Evolutionary conservation across 352 stramenopile genomes (phyloP).

Genomic region (Thalassiosira hispida): DNA sequence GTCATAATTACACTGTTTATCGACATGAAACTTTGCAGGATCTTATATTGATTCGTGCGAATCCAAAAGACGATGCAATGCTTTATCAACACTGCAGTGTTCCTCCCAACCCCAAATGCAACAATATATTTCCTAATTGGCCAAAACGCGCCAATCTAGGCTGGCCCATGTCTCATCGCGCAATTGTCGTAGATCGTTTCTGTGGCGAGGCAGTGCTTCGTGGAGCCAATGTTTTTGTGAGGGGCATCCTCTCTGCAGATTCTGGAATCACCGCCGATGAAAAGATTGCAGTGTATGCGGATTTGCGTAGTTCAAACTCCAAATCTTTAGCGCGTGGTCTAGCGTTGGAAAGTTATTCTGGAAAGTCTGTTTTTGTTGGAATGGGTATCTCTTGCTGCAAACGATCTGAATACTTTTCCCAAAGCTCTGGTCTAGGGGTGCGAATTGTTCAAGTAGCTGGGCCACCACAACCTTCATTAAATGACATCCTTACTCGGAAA

Average conservation of each 20-base stretch:
- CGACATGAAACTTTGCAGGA: constrained; percentile 52
- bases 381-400: constrained; percentile 55
- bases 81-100: constrained; percentile 2
- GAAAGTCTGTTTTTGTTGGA: constrained; percentile 78
- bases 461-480: constrained; percentile 89
- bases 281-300: constrained; percentile 81
- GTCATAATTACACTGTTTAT: constrained; percentile 6
- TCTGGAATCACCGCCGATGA: constrained; percentile 85
- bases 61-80: not conserved
- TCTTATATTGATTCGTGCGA: constrained; percentile 46
- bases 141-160: constrained; percentile 40
- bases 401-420: constrained; percentile 65
- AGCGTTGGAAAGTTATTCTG: constrained; percentile 84
- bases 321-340: constrained; percentile 46
- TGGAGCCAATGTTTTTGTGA: constrained; percentile 92
- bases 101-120: not conserved
- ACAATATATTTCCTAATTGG: constrained; percentile 46
- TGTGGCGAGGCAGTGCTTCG: constrained; percentile 93
- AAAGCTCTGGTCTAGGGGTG: constrained; percentile 61
- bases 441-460: constrained; percentile 74
- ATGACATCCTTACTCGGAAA: constrained; percentile 85
- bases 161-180: constrained; percentile 67
- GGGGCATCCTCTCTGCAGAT: constrained; percentile 91
- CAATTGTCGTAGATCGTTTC: constrained; percentile 89
- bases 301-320: constrained; percentile 33